Base-by-base conservation (phyloP, 2,329 filamentous ascomycete genomes). In the Diaporthe citriasiana region DNA sequence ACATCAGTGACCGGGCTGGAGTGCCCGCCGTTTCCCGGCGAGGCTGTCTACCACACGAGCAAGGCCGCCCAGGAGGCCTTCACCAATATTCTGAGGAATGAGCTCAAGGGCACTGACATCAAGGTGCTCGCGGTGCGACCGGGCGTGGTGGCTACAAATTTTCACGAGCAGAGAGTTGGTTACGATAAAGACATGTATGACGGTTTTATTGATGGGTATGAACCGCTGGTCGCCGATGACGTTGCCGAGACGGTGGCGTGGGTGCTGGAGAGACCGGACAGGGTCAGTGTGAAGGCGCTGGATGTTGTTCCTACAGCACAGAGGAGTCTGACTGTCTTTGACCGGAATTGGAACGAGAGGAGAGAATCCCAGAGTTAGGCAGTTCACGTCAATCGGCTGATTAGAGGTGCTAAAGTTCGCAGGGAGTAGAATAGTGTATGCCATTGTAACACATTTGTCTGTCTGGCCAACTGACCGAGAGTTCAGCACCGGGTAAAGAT, bases 41-140 rank as follows among this genome's bases (percentile, higher is more conserved):
- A 66, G 63, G 63, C 63, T 19, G 45, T 66, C 45, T 51, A 51
- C 45, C 63, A 66, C 45, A 66, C 63, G 42, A 66, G 45, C 63
- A 66, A 66, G 33, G 63, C 63, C 13, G 45, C 63, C 15, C 63
- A 66, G 45, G 63, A 66, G 63, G 63, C 63, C 6, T 51, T 66
- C 5, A 66, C 63, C 3, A 66, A 66, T 15, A 51, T 66, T 3
- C n/a, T 66, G 45, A 66, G 63, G 15, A 66, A 66, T 4, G 45
- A 66, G 30, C 30, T 66, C 3, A 66, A 66, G 22, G 63, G 38
- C 0, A 66, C 63, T 30, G 63, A 66, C 30, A 51, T 66, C 45
- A 66, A 66, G 45, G 63, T 66, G 27, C 63, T 66, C 42, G 63
- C 63, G 10, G 63, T 66, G 63, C 30, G 63, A 22, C 45, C 63